Conservation (phyloP, 257 asterid species). For the Gynochthodes officinalis region DNA sequence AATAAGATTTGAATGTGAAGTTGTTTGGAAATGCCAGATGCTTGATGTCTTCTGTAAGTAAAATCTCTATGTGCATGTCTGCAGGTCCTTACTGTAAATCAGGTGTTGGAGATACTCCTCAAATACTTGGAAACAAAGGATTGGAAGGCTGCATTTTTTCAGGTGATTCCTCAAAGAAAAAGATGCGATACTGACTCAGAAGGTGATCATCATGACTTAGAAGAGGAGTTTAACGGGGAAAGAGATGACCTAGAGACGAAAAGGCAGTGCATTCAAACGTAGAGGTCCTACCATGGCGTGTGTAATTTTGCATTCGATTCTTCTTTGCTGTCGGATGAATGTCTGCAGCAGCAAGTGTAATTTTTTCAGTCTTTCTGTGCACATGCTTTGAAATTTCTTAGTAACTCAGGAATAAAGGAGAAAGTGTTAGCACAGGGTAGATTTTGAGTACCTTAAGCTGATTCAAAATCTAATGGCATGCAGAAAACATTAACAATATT, state of each 20-base stretch:
- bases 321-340: background rate
- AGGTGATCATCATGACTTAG: slow-evolving; percentile 31
- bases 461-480: background rate
- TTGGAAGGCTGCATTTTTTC: slow-evolving; percentile 79
- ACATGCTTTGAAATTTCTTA: background rate
- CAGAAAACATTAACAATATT: background rate
- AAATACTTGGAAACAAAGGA: slow-evolving; percentile 72
- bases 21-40: background rate
- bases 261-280: slow-evolving; percentile 55
- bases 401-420: background rate
- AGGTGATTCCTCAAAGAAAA: slow-evolving; percentile 91
- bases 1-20: background rate
- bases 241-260: slow-evolving; percentile 41
- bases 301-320: background rate
- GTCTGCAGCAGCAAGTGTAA: background rate
- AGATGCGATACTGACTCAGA: slow-evolving; percentile 49
- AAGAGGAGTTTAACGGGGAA: slow-evolving; percentile 24
- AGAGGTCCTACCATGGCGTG: background rate
- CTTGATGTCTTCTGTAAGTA: background rate
- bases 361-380: background rate
- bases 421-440: background rate
- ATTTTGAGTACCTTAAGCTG: background rate
- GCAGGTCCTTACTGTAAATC: slow-evolving; percentile 96
- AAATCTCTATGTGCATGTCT: background rate
- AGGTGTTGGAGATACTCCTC: slow-evolving; percentile 83